Conservation (phyloP, 257 asterid species). For the Solanum chilense region DNA sequence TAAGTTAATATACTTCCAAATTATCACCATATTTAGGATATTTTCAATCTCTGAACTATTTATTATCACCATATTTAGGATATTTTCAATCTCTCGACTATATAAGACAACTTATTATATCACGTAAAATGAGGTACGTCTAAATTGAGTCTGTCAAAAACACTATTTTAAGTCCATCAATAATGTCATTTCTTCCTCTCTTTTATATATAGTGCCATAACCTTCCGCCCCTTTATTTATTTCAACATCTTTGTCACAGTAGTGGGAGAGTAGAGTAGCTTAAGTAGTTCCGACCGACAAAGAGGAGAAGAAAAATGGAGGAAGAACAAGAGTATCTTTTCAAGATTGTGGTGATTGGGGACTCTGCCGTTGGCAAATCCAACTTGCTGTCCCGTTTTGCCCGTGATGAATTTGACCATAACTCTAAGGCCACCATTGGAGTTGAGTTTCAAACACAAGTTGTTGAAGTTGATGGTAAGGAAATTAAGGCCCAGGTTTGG, state of each 20-base stretch:
- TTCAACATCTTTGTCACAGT: not conserved
- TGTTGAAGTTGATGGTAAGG: constrained; percentile 57
- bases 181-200: too few species aligned
- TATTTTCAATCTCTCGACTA: too few species aligned
- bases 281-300: too few species aligned
- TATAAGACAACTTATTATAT: too few species aligned
- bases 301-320: not conserved
- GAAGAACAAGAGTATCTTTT: constrained; percentile 2
- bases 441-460: constrained; percentile 83
- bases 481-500: constrained; percentile 78
- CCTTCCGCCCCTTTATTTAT: not conserved
- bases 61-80: too few species aligned
- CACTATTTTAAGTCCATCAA: too few species aligned
- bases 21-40: too few species aligned
- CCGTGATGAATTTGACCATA: constrained; percentile 57
- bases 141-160: too few species aligned
- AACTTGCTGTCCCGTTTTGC: constrained; percentile 72
- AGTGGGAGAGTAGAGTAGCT: not conserved
- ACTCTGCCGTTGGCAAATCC: constrained; percentile 8
- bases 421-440: constrained; percentile 72
- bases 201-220: too few species aligned
- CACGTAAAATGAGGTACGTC: too few species aligned
- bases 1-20: too few species aligned
- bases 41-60: too few species aligned
- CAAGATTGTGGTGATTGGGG: not conserved